Evolutionary conservation across 331 rosid genomes (phyloP).

Genomic region (Rhamnella rubrinervis): DNA sequence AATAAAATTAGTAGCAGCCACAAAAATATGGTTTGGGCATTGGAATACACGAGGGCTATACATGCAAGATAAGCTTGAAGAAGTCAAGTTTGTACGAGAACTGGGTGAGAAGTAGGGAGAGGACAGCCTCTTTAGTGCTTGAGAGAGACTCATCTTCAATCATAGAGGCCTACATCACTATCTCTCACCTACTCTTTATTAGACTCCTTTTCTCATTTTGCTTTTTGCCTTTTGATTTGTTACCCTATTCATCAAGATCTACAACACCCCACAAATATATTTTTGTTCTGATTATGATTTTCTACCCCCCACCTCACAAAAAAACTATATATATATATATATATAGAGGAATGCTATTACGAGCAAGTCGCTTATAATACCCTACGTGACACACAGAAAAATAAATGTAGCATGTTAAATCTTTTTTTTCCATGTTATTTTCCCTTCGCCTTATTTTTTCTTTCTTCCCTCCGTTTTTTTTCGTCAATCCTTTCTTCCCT

Average conservation of each 20-base stretch:
- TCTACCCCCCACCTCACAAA: too few relatives aligned
- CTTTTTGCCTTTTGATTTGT: too few relatives aligned
- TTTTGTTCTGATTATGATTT: not conserved
- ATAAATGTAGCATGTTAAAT: too few relatives aligned
- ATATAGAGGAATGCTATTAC: too few relatives aligned
- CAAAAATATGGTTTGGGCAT: conserved; percentile 1
- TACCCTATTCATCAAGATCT: not conserved
- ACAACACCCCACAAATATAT: not conserved
- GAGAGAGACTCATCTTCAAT: conserved; percentile 44
- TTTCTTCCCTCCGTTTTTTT: too few relatives aligned
- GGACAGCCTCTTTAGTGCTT: conserved; percentile 34
- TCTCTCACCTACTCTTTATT: conserved; percentile 32
- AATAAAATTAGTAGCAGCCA: conserved; percentile 10
- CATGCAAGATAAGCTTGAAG: conserved; percentile 7
- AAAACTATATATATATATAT: too few relatives aligned
- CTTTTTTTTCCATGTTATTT: too few relatives aligned
- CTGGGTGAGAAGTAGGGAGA: not conserved
- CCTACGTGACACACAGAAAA: too few relatives aligned
- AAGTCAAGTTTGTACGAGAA: not conserved
- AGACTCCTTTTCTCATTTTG: conserved; percentile 1
- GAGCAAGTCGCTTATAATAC: too few relatives aligned
- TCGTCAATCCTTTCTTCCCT: too few relatives aligned
- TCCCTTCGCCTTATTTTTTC: too few relatives aligned
- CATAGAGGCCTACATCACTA: conserved; percentile 33
- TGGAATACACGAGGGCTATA: not conserved